Conservation (phyloP, 1,284 basidiomycete species). For the Puccinia horiana region DNA sequence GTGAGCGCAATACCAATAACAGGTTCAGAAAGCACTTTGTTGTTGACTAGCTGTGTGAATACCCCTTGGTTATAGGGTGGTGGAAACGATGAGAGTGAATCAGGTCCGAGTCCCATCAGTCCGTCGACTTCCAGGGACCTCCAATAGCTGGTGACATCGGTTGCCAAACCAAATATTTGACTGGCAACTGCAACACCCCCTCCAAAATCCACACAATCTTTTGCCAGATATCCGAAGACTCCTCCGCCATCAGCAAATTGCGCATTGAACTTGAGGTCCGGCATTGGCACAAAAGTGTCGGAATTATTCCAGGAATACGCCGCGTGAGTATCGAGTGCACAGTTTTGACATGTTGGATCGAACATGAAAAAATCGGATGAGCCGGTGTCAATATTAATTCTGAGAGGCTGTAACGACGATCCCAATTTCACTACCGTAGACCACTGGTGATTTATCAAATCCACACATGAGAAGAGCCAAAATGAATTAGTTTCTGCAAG, state of each 20-base stretch:
- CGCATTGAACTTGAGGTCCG: slow-evolving; percentile 7
- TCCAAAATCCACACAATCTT: slow-evolving; percentile 15
- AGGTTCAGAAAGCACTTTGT: slow-evolving; percentile 12
- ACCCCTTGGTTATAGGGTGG: slow-evolving; percentile 30
- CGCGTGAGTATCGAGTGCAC: slow-evolving; percentile 21
- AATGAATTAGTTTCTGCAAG: neutral
- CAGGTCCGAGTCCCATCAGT: slow-evolving; percentile 34
- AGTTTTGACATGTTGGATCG: slow-evolving; percentile 22
- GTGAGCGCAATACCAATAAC: slow-evolving; percentile 46
- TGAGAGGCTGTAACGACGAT: slow-evolving; percentile 26
- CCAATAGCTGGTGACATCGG: slow-evolving; percentile 34
- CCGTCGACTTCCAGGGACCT: slow-evolving; percentile 30
- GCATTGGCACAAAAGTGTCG: neutral
- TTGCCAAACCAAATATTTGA: slow-evolving; percentile 41
- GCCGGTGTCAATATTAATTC: slow-evolving; percentile 42
- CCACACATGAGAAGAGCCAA: neutral
- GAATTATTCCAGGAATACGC: slow-evolving; percentile 1
- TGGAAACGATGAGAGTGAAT: slow-evolving; percentile 26
- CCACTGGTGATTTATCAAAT: slow-evolving; percentile 15
- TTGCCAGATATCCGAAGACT: slow-evolving; percentile 15
- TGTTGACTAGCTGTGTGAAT: slow-evolving; percentile 26
- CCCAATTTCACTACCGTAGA: slow-evolving; percentile 30
- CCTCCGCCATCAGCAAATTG: slow-evolving; percentile 28
- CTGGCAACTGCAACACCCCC: neutral
- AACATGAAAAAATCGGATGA: slow-evolving; percentile 44